Percentiles rank a stretch among this genome's conserved stretches.
Conservation (phyloP, 768 basidiomycete genomes). For the Rubroboletus pulcherrimus region DNA sequence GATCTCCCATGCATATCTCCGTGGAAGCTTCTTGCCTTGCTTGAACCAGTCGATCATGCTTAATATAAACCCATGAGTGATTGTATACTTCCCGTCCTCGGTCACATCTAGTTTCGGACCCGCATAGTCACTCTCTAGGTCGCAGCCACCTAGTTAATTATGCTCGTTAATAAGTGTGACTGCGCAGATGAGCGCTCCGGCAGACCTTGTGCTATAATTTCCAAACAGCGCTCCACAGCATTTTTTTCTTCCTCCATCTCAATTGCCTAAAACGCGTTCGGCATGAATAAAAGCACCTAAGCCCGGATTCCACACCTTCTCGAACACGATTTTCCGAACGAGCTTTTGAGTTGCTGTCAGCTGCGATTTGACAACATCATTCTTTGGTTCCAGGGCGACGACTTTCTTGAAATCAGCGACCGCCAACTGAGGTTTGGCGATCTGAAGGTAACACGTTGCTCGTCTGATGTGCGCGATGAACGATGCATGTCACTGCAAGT, state of each 20-base stretch:
- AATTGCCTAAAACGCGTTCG: slow-evolving; percentile 60
- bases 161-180: slow-evolving; percentile 2
- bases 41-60: slow-evolving; percentile 92
- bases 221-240: slow-evolving; percentile 67
- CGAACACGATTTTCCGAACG: slow-evolving; percentile 84
- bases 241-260: slow-evolving; percentile 87
- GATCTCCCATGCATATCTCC: slow-evolving; percentile 94
- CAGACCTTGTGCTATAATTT: slow-evolving; percentile 77
- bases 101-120: slow-evolving; percentile 68
- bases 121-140: slow-evolving; percentile 65
- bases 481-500: background rate
- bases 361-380: slow-evolving; percentile 75
- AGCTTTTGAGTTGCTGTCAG: slow-evolving; percentile 88
- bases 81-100: slow-evolving; percentile 64
- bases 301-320: slow-evolving; percentile 55
- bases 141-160: slow-evolving; percentile 59
- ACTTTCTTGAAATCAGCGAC: slow-evolving; percentile 87
- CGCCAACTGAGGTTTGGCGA: slow-evolving; percentile 81
- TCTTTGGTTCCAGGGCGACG: slow-evolving; percentile 78
- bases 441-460: slow-evolving; percentile 87
- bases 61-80: slow-evolving; percentile 75
- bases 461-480: slow-evolving; percentile 46
- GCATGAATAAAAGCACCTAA: background rate
- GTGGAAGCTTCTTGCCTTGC: slow-evolving; percentile 85
- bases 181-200: background rate